Evolutionary conservation across 2,329 filamentous ascomycete species (phyloP).

Genomic region (Penicillium sp.): DNA sequence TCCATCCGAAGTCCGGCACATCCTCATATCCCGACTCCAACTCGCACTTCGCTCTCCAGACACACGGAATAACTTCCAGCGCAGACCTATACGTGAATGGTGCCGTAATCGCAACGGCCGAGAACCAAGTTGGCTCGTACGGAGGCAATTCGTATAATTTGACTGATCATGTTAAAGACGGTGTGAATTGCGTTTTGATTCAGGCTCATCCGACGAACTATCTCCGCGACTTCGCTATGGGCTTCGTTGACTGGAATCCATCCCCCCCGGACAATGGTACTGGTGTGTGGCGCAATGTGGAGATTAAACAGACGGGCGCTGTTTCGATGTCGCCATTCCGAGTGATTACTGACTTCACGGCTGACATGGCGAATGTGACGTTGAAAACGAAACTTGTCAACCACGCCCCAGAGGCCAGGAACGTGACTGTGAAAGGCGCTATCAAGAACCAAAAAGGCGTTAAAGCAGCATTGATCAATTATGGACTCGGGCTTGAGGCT

Average conservation of each 20-base stretch:
- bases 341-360: slow-evolving; percentile 44
- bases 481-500: slow-evolving; percentile 38
- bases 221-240: slow-evolving; percentile 54
- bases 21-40: slow-evolving; percentile 47
- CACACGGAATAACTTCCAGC: slow-evolving; percentile 56
- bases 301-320: slow-evolving; percentile 52
- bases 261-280: slow-evolving; percentile 59
- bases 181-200: slow-evolving; percentile 51
- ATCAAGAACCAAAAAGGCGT: slow-evolving; percentile 16
- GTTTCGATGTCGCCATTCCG: slow-evolving; percentile 45
- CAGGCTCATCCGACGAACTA: slow-evolving; percentile 56
- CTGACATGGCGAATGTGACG: slow-evolving; percentile 38
- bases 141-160: slow-evolving; percentile 54
- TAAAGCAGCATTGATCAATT: slow-evolving; percentile 22
- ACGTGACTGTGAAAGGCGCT: slow-evolving; percentile 21
- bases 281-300: slow-evolving; percentile 57
- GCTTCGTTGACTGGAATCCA: slow-evolving; percentile 60
- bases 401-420: slow-evolving; percentile 20
- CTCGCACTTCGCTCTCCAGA: slow-evolving; percentile 21
- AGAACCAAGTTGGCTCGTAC: slow-evolving; percentile 53
- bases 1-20: slow-evolving; percentile 32
- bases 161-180: slow-evolving; percentile 38
- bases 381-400: slow-evolving; percentile 39
- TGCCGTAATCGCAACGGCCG: slow-evolving; percentile 46
- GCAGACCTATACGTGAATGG: slow-evolving; percentile 60